A percentile compares a stretch with the other conserved stretches of the same genome.
Conservation (phyloP, 2,329 filamentous ascomycete species). For the Curvularia eragrostidis region DNA sequence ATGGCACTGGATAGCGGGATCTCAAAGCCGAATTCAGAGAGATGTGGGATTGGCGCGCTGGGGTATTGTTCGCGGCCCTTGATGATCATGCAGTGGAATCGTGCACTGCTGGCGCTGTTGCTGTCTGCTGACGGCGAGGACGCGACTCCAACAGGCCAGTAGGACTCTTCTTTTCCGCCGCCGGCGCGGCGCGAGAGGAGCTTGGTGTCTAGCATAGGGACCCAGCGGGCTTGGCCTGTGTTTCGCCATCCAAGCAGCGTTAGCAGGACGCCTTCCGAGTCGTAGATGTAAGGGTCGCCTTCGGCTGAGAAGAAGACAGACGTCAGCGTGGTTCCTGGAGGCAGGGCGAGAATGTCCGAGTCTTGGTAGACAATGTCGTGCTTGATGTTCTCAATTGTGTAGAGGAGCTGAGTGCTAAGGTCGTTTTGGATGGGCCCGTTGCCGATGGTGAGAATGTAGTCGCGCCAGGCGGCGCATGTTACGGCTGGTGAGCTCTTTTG, state of each 20-base stretch:
- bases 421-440: constrained; percentile 85
- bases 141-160: constrained; percentile 95
- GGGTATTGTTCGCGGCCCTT: constrained; percentile 88
- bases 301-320: constrained; percentile 91
- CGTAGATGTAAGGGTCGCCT: constrained; percentile 97
- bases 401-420: constrained; percentile 78
- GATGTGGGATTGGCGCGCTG: constrained; percentile 86
- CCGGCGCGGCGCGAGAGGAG: constrained; percentile 80
- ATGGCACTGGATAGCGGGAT: constrained; percentile 73
- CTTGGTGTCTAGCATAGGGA: constrained; percentile 89
- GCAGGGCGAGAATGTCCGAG: constrained; percentile 87
- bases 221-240: constrained; percentile 85
- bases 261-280: constrained; percentile 86
- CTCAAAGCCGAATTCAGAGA: constrained; percentile 92
- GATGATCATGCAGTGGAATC: constrained; percentile 98
- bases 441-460: constrained; percentile 95
- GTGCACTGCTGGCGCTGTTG: constrained; percentile 76
- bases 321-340: constrained; percentile 73
- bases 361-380: constrained; percentile 93
- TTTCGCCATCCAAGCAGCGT: constrained; percentile 90
- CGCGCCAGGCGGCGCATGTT: constrained; percentile 90
- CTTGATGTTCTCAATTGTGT: constrained; percentile 94
- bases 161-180: constrained; percentile 85
- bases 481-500: constrained; percentile 91
- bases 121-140: constrained; percentile 64